Evolutionary conservation across 2,329 filamentous ascomycete species (phyloP).

Genomic region (Botrytis sinoallii): DNA sequence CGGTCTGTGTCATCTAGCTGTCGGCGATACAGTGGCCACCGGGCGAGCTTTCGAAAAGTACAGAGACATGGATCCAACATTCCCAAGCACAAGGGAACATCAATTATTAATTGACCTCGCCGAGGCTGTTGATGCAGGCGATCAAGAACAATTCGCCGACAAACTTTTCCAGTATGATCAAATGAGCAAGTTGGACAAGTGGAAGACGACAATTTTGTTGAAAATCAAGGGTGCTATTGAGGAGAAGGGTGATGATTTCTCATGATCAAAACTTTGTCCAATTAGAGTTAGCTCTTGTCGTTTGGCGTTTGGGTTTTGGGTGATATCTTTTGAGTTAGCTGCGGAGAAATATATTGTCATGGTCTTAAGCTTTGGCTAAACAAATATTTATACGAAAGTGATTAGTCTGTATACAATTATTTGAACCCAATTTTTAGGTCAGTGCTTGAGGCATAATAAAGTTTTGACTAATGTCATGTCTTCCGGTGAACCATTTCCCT

Average conservation of each 20-base stretch:
- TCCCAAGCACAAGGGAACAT: slow-evolving; percentile 74
- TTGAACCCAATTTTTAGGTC: background rate
- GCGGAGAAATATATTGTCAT: slow-evolving; percentile 10
- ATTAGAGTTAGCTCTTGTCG: background rate
- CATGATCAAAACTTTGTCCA: slow-evolving; percentile 41
- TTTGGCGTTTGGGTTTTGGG: slow-evolving; percentile 15
- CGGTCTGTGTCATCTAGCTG: slow-evolving; percentile 81
- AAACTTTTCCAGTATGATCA: slow-evolving; percentile 88
- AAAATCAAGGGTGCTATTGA: slow-evolving; percentile 82
- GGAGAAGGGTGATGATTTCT: slow-evolving; percentile 65
- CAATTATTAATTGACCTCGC: slow-evolving; percentile 76
- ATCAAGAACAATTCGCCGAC: slow-evolving; percentile 80
- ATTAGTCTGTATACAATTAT: background rate
- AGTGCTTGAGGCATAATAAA: background rate
- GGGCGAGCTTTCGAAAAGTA: slow-evolving; percentile 81
- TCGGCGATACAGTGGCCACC: slow-evolving; percentile 70
- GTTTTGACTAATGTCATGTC: background rate
- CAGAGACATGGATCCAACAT: slow-evolving; percentile 73
- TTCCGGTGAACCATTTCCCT: background rate
- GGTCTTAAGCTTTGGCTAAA: background rate
- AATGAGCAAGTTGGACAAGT: slow-evolving; percentile 90
- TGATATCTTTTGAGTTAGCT: background rate
- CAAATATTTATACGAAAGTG: background rate
- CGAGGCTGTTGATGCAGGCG: slow-evolving; percentile 70
- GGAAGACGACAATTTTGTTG: slow-evolving; percentile 87